Base-by-base conservation (phyloP, 108 stramenopile species). In the Pseudonitzschia multiseries region DNA sequence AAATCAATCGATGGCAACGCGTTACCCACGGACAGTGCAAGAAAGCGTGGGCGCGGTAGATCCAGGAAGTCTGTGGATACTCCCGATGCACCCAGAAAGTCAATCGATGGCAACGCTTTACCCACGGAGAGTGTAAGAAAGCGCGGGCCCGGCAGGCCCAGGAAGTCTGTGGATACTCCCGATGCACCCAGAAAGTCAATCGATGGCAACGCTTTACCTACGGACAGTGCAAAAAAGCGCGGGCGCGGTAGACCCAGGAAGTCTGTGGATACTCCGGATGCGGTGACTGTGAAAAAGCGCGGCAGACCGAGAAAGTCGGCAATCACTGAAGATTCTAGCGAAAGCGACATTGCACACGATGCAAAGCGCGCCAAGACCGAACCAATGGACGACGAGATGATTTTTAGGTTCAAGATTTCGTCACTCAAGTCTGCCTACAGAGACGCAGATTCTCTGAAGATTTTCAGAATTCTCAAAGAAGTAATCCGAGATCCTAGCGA, bases 401-500 rank as follows among this genome's bases (percentile, higher is more conserved):
- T 31, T 17, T 59, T 59, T 31, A 6, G 29, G 8, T 59, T 59
- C 26, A 59, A 59, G 57, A 27, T 59, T 13, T 59, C 57, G 26
- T 27, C 57, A 31, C 14, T 59, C 26, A 59, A 59, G 29, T 59
- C 57, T 26, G 57, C 57, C 21, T 59, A 59, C 57, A 59, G 15
- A 17, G 57, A 59, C 14, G 22, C 57, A 31, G 57, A 59, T 15
- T 59, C 57, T 27, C 0, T 59, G 0, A 59, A 59, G 26, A 59
- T 59, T 27, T 26, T 21, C 57, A 59, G 27, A 14, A 31, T 31
- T 59, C 15, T 59, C 29, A 59, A 59, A 17, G 27, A 26, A 10
- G 26, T 24, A 4, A 2, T 59, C 10, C 57, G 57, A 2, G 57
- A 59, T 0, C 57, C 57, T 22, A 0, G 15, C 27, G 57, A 59